These are phyloP conservation scores for Fragaria ananassa DNA, from an alignment of 306 rosid species.

Conservation along the genomic window DNA sequence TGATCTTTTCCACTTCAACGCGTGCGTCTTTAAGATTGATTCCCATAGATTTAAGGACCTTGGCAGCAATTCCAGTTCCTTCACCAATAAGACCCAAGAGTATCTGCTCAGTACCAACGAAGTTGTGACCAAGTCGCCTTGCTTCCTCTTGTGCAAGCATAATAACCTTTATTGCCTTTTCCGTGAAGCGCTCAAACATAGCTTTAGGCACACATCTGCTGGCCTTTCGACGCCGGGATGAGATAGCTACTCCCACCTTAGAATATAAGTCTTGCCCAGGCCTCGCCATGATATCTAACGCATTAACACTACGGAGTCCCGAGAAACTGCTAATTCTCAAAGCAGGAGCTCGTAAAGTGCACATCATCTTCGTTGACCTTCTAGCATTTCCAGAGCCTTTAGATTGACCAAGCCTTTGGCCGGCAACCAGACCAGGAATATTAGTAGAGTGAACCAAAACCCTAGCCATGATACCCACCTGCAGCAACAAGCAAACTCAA, in stretches of 20 bases:
- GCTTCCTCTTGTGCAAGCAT: slow-evolving; percentile 99
- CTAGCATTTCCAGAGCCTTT: slow-evolving; percentile 56
- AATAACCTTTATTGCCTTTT: slow-evolving; percentile 92
- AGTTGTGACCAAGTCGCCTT: slow-evolving; percentile 95
- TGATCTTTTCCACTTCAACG: slow-evolving; percentile 96
- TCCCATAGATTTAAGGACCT: slow-evolving; percentile 96
- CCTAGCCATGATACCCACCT: slow-evolving; percentile 61
- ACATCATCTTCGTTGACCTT: slow-evolving; percentile 57
- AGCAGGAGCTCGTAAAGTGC: slow-evolving; percentile 40
- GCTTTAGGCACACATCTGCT: slow-evolving; percentile 71
- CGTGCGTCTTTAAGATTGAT: slow-evolving; percentile 96
- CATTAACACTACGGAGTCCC: slow-evolving; percentile 64
- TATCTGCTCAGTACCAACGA: slow-evolving; percentile 98
- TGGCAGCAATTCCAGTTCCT: slow-evolving; percentile 98
- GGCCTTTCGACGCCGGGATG: slow-evolving; percentile 52
- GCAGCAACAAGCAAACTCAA: slow-evolving; percentile 1
- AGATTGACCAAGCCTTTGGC: slow-evolving; percentile 45
- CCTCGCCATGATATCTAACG: slow-evolving; percentile 54
- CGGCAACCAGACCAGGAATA: slow-evolving; percentile 56
- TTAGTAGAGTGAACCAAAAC: slow-evolving; percentile 77
- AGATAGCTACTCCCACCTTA: slow-evolving; percentile 44
- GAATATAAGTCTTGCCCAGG: slow-evolving; percentile 58
- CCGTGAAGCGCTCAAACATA: slow-evolving; percentile 98
- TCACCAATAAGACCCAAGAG: slow-evolving; percentile 98
- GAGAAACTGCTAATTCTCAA: slow-evolving; percentile 56